Evolutionary conservation across 805 yeast species (phyloP), one percentile per base, ranked within the genome.

Genomic region (Yamadazyma phyllophila): DNA sequence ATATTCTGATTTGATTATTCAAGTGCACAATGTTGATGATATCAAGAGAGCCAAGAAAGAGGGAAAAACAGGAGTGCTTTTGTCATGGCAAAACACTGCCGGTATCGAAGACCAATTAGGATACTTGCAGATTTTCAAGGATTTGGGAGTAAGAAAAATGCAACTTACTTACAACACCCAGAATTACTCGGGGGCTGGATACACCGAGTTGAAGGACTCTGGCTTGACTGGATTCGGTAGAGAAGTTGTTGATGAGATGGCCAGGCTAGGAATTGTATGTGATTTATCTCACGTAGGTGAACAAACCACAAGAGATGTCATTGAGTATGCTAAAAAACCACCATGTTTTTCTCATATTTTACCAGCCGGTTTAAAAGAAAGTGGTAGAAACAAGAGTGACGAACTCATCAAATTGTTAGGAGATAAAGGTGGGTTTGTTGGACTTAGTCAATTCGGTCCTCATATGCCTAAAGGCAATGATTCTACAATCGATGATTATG

Each of bases 381-480:
- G 52, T 43, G 52, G 52, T 17, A 38, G 52, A 35, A 48, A 48
- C 30, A 48, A 48, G 30, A 27, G 45, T 6, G 52, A 48, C 26
- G 52, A 48, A 26, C 41, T 48, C 16, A 49, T 49, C 26, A 49
- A 46, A 34, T 14, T 49, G 11, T 16, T 49, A 2, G 52, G 52
- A 20, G 35, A 32, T 2, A 49, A 47, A 44, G 52, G 52, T 1
- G 52, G 52, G 11, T 49, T 49, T 39, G 52, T 49, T 2, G 52
- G 52, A 7, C 43, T 49, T 7, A 43, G 48, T 35, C 52, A 49
- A 34, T 49, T 49, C 24, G 52, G 52, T 4, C 52, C 52, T 4
- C 52, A 49, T 29, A 48, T 48, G 52, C 49, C 49, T 4, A 45
- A 45, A 33, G 52, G 52, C 7, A 48, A 58, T 37, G 61, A 57